Conservation (phyloP, 805 yeast species). For the Sungouiella thailandica region DNA sequence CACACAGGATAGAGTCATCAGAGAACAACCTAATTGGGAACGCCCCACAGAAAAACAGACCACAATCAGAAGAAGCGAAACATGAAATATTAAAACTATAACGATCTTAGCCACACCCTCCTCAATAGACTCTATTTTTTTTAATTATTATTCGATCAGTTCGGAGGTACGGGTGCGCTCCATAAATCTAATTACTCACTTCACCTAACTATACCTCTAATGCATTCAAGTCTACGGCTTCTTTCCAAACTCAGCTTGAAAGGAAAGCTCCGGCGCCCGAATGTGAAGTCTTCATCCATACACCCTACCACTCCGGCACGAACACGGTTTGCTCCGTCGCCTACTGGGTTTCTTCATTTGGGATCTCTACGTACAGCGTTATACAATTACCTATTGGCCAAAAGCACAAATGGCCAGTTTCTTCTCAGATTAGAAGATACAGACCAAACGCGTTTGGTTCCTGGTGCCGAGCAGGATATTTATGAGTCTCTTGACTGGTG, state of each 20-base stretch:
- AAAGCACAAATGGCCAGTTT: constrained; percentile 74
- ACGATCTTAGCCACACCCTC: no score
- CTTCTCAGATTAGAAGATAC: constrained; percentile 87
- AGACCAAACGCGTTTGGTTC: constrained; percentile 72
- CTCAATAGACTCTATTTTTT: no score
- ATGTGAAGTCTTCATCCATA: constrained; percentile 6
- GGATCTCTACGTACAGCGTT: constrained; percentile 93
- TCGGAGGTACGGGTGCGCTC: not conserved
- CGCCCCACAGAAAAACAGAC: not conserved
- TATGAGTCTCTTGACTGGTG: constrained; percentile 77
- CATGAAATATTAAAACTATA: no score
- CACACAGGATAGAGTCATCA: no score
- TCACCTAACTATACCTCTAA: not conserved
- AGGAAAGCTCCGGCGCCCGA: not conserved
- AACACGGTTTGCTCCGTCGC: constrained; percentile 96
- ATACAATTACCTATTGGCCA: constrained; percentile 81
- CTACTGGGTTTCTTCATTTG: constrained; percentile 90
- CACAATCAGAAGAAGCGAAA: not conserved
- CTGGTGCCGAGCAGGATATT: constrained; percentile 79
- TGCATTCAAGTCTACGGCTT: constrained; percentile 9
- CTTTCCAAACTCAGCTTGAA: constrained; percentile 8
- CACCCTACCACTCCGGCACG: constrained; percentile 58
- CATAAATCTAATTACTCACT: not conserved
- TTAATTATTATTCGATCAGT: no score
- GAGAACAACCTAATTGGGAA: no score